Base-by-base conservation (phyloP, 169 alveolate species). In the Cryptosporidium andersoni region DNA sequence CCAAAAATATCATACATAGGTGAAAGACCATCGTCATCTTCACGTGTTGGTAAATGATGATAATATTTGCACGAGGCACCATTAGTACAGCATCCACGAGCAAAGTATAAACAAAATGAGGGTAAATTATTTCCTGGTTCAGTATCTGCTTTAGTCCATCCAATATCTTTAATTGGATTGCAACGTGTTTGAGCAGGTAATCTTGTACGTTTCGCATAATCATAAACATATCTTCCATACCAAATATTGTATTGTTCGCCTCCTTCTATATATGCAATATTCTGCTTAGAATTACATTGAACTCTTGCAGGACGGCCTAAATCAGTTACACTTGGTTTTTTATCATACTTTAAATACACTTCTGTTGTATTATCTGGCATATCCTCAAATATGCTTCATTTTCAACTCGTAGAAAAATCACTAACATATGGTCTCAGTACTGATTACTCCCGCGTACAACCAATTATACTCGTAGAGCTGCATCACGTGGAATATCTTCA, bases 161-260 rank as follows among this genome's bases (percentile, higher is more conserved):
- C 99, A 5, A 98, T 91, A 82, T 98, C 99, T 7, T 89, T 80
- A 14, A 90, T 92, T 4, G 99, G 99, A 60, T 95, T 92, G 85
- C 99, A 96, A 66, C 94, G 93, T 65, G 95, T 92, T 52, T 93
- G 85, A 51, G 98, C 96, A 2, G 98, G 95, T 40, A 93, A 92
- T 80, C 92, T 91, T 36, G 93, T 91, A 53, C 98, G 89, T 60
- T 91, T 90, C 67, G 93, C 95, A 49, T 91, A 92, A 85, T 97
- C 99, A 1, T 95, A 95, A 40, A 96, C 91, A 90, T 97, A 97
- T 89, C 96, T 97, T 64, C 97, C 99, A 89, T 97, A 97, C 99
- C 99, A 98, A n/a, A 97, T 97, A 89, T 97, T 98, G 89, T 97
- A 97, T 81, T 96, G 99, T 64, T 97, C 97, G 88, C 94, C 97